Percentiles rank a stretch among this genome's conserved stretches.
Evolutionary conservation across 192 early-diverging fungal species (phyloP).

Genomic region (Rhizophagus prolifer): DNA sequence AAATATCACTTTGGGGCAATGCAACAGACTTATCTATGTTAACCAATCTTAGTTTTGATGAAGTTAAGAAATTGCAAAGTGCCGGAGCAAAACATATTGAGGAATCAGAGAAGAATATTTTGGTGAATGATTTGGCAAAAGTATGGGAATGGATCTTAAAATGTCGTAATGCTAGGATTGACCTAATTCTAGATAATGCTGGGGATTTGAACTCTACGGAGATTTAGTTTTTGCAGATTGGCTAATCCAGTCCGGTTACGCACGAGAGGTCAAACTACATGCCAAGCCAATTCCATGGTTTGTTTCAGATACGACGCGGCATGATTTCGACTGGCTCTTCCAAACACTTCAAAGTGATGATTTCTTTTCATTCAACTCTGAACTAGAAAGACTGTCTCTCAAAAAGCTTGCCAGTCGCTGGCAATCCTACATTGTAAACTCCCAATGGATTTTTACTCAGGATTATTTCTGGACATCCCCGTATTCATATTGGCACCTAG

Average conservation of each 20-base stretch:
- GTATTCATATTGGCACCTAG: conserved; percentile 78
- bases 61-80: conserved; percentile 67
- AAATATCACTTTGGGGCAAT: conserved; percentile 90
- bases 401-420: conserved; percentile 60
- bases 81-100: conserved; percentile 40
- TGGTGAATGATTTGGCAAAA: conserved; percentile 69
- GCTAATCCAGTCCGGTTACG: conserved; percentile 69
- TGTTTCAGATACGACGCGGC: conserved; percentile 84
- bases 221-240: conserved; percentile 88
- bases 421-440: conserved; percentile 60
- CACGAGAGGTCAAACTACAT: conserved; percentile 73
- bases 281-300: conserved; percentile 94
- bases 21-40: conserved; percentile 81
- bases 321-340: conserved; percentile 78
- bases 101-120: conserved; percentile 57
- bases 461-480: conserved; percentile 88
- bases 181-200: conserved; percentile 88
- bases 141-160: conserved; percentile 59
- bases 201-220: conserved; percentile 91
- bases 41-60: conserved; percentile 63
- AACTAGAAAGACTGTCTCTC: conserved; percentile 44
- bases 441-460: conserved; percentile 64
- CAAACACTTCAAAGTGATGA: conserved; percentile 32
- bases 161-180: conserved; percentile 60
- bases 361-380: conserved; percentile 37